phyloP scores from a whole-genome alignment of 345 rosid genomes.

The Aurinia saxatilis region DNA sequence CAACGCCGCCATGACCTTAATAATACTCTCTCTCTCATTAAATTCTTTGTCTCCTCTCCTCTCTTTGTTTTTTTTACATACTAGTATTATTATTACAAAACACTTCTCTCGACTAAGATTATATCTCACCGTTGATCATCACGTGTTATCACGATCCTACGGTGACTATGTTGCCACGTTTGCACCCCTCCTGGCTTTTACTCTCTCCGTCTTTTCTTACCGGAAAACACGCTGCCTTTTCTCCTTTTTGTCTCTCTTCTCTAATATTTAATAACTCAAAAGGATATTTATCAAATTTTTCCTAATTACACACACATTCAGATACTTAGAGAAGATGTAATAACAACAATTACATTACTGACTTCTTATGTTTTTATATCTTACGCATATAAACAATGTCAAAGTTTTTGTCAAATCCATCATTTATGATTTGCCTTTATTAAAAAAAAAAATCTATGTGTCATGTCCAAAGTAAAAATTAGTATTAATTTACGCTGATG shows the following conservation, averaged over 20 bases:
- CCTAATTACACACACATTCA: too few relatives aligned
- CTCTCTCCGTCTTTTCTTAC: slow-evolving; percentile 13
- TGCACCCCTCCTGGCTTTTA: background rate
- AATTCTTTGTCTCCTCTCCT: slow-evolving; percentile 11
- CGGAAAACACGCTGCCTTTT: slow-evolving; percentile 23
- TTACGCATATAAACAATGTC: too few relatives aligned
- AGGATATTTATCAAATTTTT: too few relatives aligned
- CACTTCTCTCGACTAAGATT: background rate
- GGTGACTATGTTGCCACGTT: slow-evolving; percentile 4
- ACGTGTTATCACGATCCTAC: background rate
- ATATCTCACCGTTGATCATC: slow-evolving; percentile 13
- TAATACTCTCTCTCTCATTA: slow-evolving; percentile 19
- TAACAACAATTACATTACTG: too few relatives aligned
- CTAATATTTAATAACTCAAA: too few relatives aligned
- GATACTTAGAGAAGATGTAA: too few relatives aligned
- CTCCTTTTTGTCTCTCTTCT: background rate
- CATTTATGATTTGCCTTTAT: too few relatives aligned
- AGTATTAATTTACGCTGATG: too few relatives aligned
- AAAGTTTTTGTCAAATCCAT: too few relatives aligned
- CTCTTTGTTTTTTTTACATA: background rate
- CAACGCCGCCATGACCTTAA: slow-evolving; percentile 69
- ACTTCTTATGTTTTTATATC: too few relatives aligned
- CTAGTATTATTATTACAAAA: background rate
- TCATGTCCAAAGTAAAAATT: too few relatives aligned
- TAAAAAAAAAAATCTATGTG: too few relatives aligned